phyloP scores from a whole-genome alignment of 1,284 basidiomycete genomes.

The Heliocybe sulcata region DNA sequence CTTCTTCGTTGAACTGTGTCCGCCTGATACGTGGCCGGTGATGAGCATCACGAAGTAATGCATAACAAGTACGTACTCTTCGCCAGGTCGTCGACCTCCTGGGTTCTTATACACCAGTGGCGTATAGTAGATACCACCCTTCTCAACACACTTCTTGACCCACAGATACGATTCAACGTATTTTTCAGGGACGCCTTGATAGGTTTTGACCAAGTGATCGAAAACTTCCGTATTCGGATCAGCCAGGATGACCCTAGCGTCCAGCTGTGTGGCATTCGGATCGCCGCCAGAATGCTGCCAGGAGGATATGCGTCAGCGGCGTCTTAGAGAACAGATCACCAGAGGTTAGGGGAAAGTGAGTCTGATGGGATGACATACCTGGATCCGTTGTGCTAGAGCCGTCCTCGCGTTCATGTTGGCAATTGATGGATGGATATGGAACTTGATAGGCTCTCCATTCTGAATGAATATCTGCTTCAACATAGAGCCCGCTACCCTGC shows the following conservation, averaged over 20 bases:
- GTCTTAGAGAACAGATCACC: background rate
- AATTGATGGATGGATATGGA: slow-evolving; percentile 74
- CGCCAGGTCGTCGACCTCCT: slow-evolving; percentile 69
- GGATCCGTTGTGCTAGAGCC: slow-evolving; percentile 56
- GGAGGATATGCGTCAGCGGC: background rate
- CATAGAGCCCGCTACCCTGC: slow-evolving; percentile 62
- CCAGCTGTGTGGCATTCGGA: slow-evolving; percentile 54
- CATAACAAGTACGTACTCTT: slow-evolving; percentile 48
- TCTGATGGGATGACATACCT: slow-evolving; percentile 35
- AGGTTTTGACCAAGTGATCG: slow-evolving; percentile 58
- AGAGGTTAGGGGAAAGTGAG: slow-evolving; percentile 1
- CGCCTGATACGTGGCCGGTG: slow-evolving; percentile 34
- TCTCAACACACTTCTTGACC: slow-evolving; percentile 75
- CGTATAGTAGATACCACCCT: slow-evolving; percentile 52
- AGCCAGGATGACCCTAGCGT: slow-evolving; percentile 67
- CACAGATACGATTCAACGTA: slow-evolving; percentile 73
- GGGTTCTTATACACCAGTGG: slow-evolving; percentile 75
- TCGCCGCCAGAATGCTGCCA: slow-evolving; percentile 71
- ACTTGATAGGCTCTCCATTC: slow-evolving; percentile 50
- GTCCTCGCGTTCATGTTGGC: slow-evolving; percentile 64
- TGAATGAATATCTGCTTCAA: slow-evolving; percentile 70
- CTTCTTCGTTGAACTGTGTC: slow-evolving; percentile 66
- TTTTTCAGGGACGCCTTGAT: slow-evolving; percentile 58
- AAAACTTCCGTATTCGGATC: slow-evolving; percentile 71
- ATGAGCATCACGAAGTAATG: background rate